Base-by-base conservation (phyloP, 2,329 filamentous ascomycete genomes). In the Capronia epimyces region DNA sequence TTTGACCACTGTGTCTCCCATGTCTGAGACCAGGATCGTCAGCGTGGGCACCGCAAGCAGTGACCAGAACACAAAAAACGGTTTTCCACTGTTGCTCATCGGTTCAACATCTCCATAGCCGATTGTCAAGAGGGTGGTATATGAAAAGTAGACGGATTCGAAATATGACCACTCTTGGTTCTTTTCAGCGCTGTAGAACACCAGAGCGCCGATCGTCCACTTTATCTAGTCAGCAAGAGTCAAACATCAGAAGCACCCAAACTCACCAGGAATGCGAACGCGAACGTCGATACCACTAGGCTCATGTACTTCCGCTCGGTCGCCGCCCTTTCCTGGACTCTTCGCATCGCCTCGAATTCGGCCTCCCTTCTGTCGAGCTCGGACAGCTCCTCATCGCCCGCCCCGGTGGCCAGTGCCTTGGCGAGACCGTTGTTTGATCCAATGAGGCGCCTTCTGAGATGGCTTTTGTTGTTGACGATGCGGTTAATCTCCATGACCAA, bases 61-160 rank as follows among this genome's bases (percentile, higher is more conserved):
- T 12, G 73, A 75, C 77, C 77, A 80, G 53, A 80, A 72, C 1
- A 80, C 75, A 58, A 79, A 80, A 57, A 80, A 79, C 1, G 75
- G 69, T 58, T 74, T 76, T 7, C 75, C 75, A 10, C 73, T 69
- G 55, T 78, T 79, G 44, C 69, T 73, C 12, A 65, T 63, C 0
- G 71, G 73, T 1, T 65, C 64, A 18, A 70, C 66, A 55, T 79
- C 76, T 22, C 77, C 77, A 55, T 80, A 80, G 1, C 77, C 77
- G 39, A 80, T 77, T 0, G 77, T 80, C 21, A 78, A 60, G 9
- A 80, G 69, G 3, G 70, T 72, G 0, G 71, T 72, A 57, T 76
- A 80, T 3, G 74, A 66, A 59, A 79, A 80, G 60, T 80, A 80
- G 1, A 80, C 61, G 0, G 71, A 65, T 3, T 71, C 62, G 52